These are phyloP conservation scores for Pichia sp. DNA, from an alignment of 1,139 yeast genomes.

Conservation along the genomic window DNA sequence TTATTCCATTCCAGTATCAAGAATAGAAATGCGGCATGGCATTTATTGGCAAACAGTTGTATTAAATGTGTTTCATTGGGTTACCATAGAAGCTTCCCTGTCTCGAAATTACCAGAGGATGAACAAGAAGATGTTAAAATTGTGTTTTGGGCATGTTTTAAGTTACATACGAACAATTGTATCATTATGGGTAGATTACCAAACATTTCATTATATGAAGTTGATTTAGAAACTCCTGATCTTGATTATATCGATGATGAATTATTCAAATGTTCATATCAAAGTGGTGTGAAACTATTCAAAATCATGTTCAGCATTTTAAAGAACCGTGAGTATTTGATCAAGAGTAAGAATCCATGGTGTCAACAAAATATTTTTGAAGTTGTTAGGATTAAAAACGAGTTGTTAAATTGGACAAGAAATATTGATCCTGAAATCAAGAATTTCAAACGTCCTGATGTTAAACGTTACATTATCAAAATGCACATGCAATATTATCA, in stretches of 20 bases:
- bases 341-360: constrained; percentile 31
- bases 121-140: constrained; percentile 27
- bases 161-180: constrained; percentile 32
- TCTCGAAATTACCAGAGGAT: constrained; percentile 19
- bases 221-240: constrained; percentile 28
- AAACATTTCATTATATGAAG: constrained; percentile 33
- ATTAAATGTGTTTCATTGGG: constrained; percentile 41
- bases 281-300: constrained; percentile 29
- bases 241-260: constrained; percentile 20
- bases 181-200: constrained; percentile 37
- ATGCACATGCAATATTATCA: constrained; percentile 33
- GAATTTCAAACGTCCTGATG: constrained; percentile 16
- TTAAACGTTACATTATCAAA: constrained; percentile 32
- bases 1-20: constrained; percentile 35
- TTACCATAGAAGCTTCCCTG: constrained; percentile 33
- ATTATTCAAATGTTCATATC: constrained; percentile 28
- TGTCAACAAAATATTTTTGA: constrained; percentile 32
- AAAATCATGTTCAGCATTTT: constrained; percentile 32
- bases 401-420: constrained; percentile 27
- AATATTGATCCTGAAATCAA: constrained; percentile 19
- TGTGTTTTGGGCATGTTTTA: constrained; percentile 35
- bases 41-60: constrained; percentile 36
- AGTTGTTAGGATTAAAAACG: constrained; percentile 30
- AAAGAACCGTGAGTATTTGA: constrained; percentile 30
- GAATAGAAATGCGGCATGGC: constrained; percentile 40